A percentile compares a stretch with the other conserved stretches of the same genome.
phyloP scores from a whole-genome alignment of 225 moss, liverwort and hornwort species.

The Antitrichia curtipendula region DNA sequence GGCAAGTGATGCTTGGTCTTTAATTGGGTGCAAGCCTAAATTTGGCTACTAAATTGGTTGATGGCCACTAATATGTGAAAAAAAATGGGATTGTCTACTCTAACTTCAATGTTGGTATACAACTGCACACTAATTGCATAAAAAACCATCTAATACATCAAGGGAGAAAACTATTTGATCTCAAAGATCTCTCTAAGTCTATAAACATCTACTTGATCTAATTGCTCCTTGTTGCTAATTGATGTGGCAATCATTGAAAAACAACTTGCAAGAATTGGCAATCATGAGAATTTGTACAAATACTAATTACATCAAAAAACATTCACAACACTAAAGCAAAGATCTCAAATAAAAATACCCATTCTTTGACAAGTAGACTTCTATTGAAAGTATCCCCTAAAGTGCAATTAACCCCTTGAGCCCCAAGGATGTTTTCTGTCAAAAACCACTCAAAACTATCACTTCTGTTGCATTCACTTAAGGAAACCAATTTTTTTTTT shows the following conservation, averaged over 20 bases:
- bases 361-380: too few relatives aligned
- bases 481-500: too few relatives aligned
- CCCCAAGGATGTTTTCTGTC: too few relatives aligned
- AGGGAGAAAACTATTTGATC: neutral
- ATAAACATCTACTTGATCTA: neutral
- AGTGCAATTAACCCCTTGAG: too few relatives aligned
- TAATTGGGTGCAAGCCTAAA: too few relatives aligned
- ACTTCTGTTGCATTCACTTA: too few relatives aligned
- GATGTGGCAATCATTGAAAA: neutral
- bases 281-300: rapidly evolving
- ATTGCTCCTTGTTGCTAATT: rapidly evolving
- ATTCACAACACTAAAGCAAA: neutral
- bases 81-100: too few relatives aligned
- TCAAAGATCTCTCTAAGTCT: neutral
- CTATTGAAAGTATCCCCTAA: too few relatives aligned
- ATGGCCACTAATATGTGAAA: too few relatives aligned
- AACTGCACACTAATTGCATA: neutral
- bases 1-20: too few relatives aligned
- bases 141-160: neutral
- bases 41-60: neutral
- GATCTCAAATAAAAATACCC: neutral
- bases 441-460: too few relatives aligned
- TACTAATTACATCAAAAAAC: neutral
- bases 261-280: rapidly evolving
- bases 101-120: too few relatives aligned